phyloP scores from a whole-genome alignment of 2,329 filamentous ascomycete genomes.

The Hypomyces perniciosus region DNA sequence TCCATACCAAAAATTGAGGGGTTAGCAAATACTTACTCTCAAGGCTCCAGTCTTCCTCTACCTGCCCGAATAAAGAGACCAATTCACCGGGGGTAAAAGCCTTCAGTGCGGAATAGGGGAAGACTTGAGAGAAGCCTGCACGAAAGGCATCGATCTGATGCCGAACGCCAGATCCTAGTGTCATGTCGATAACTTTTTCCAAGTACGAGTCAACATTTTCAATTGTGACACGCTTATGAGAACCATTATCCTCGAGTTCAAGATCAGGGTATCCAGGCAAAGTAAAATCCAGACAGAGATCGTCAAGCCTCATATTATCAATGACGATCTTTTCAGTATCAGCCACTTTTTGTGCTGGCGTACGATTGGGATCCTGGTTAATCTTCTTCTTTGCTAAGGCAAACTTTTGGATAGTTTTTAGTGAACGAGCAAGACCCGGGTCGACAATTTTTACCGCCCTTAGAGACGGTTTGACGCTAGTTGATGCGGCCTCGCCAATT shows the following conservation, averaged over 20 bases:
- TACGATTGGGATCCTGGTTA: constrained; percentile 62
- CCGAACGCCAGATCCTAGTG: constrained; percentile 80
- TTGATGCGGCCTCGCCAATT: constrained; percentile 63
- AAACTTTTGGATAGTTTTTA: constrained; percentile 84
- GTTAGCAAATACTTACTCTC: constrained; percentile 63
- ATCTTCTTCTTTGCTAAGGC: constrained; percentile 75
- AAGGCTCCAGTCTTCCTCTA: constrained; percentile 94
- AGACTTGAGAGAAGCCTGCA: constrained; percentile 87
- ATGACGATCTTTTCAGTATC: constrained; percentile 65
- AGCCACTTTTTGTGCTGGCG: constrained; percentile 62
- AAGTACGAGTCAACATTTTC: constrained; percentile 88
- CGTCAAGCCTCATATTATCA: constrained; percentile 73
- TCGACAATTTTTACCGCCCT: constrained; percentile 89
- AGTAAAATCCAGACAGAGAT: constrained; percentile 89
- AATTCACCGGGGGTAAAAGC: constrained; percentile 94
- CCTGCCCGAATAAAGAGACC: constrained; percentile 86
- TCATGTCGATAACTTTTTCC: constrained; percentile 85
- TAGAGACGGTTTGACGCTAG: constrained; percentile 70
- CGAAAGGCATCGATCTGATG: constrained; percentile 89
- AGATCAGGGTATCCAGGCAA: constrained; percentile 85
- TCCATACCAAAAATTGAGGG: not conserved
- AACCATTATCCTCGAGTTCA: constrained; percentile 71
- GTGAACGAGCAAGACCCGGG: constrained; percentile 73
- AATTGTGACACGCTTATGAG: constrained; percentile 71
- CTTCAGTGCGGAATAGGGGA: constrained; percentile 85